Conservation (phyloP, 345 rosid genomes). For the Bruguiera sexangula region DNA sequence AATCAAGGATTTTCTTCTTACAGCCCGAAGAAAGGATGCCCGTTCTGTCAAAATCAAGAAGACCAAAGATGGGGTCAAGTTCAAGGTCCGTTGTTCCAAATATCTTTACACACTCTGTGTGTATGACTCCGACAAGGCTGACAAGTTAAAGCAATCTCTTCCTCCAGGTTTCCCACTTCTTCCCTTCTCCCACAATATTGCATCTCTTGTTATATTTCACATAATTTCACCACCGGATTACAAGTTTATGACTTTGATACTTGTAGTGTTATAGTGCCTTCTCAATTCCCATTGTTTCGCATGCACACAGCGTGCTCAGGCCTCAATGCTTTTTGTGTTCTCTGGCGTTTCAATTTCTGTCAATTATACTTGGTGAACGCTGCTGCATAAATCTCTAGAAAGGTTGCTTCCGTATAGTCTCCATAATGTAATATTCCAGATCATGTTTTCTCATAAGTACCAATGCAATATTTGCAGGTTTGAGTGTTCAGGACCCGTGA, state of each 20-base stretch:
- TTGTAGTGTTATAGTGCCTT: background rate
- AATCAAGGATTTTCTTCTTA: slow-evolving; percentile 94
- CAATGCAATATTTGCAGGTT: slow-evolving; percentile 9
- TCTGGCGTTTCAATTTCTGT: too few species aligned
- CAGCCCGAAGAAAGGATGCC: slow-evolving; percentile 93
- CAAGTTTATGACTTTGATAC: too few species aligned
- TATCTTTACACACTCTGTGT: slow-evolving; percentile 89
- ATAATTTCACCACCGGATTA: background rate
- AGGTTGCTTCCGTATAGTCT: background rate
- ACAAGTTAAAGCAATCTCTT: slow-evolving; percentile 92
- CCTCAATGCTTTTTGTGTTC: too few species aligned
- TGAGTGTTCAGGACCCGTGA: slow-evolving; percentile 30
- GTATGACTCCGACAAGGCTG: slow-evolving; percentile 81
- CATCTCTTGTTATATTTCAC: background rate
- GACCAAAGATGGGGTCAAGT: slow-evolving; percentile 75
- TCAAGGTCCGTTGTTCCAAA: slow-evolving; percentile 94
- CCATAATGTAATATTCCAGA: background rate
- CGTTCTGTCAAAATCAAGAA: slow-evolving; percentile 86
- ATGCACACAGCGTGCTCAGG: background rate
- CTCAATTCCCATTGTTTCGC: background rate
- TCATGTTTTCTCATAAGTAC: background rate
- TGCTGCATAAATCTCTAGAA: background rate
- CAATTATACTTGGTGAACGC: background rate
- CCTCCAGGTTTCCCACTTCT: slow-evolving; percentile 58
- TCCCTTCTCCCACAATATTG: background rate